These are phyloP conservation scores for Moniliophthora roreri DNA, from an alignment of 1,284 basidiomycete species.

Conservation along the genomic window DNA sequence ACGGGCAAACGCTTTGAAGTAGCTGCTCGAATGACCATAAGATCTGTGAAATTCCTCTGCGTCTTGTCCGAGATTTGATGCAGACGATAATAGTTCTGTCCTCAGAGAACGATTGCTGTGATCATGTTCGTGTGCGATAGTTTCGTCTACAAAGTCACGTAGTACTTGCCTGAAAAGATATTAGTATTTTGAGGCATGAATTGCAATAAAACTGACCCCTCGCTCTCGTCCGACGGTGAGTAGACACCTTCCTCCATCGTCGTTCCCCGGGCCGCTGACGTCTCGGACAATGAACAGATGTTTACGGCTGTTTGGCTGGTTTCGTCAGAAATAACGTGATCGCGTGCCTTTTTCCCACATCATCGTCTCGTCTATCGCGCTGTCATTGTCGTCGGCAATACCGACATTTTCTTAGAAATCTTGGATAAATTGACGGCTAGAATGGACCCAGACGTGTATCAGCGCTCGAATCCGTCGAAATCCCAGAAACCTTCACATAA, in stretches of 20 bases:
- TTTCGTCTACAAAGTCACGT: slow-evolving; percentile 14
- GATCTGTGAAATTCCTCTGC: not conserved
- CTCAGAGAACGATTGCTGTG: slow-evolving; percentile 9
- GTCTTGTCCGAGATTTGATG: slow-evolving; percentile 1
- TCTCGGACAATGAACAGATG: not conserved
- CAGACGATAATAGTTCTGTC: slow-evolving; percentile 11
- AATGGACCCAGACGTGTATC: slow-evolving; percentile 1
- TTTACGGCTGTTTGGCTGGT: not conserved
- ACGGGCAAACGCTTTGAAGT: slow-evolving; percentile 27
- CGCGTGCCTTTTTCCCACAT: not conserved
- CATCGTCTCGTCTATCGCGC: not conserved
- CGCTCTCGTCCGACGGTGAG: slow-evolving; percentile 13
- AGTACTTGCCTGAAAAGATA: slow-evolving; percentile 8
- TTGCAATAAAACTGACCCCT: slow-evolving; percentile 5
- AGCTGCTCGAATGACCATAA: slow-evolving; percentile 21
- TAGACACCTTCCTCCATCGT: slow-evolving; percentile 5
- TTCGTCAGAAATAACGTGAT: no score
- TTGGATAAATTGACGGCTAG: not conserved
- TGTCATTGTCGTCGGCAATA: not conserved
- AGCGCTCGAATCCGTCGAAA: not conserved
- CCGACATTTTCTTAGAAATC: not conserved
- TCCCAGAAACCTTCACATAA: not conserved
- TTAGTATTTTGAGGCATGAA: not conserved
- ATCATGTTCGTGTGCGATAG: slow-evolving; percentile 8
- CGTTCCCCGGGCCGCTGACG: not conserved